phyloP scores from a whole-genome alignment of 495 filamentous ascomycete species.

The Apiosordaria backusii region DNA sequence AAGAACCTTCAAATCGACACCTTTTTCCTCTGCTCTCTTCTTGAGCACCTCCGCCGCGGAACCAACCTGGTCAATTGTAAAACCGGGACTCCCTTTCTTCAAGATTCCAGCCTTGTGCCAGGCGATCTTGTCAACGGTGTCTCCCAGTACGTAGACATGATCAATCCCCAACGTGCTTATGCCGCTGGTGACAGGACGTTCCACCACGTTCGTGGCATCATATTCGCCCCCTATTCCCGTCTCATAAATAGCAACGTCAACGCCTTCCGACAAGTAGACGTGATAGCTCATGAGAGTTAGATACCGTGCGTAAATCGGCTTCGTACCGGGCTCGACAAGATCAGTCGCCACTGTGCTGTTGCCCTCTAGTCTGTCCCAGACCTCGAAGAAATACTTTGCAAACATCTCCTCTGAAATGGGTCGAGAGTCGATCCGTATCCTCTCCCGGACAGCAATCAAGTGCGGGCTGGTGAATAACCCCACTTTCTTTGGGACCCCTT shows the following conservation, averaged over 20 bases:
- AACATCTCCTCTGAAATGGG: conserved; percentile 76
- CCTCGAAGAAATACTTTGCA: conserved; percentile 80
- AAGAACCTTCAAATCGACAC: conserved; percentile 58
- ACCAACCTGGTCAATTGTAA: conserved; percentile 68
- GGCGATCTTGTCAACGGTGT: conserved; percentile 85
- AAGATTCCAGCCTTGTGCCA: conserved; percentile 98
- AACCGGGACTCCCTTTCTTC: conserved; percentile 66
- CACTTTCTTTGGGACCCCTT: conserved; percentile 49
- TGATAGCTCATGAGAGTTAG: conserved; percentile 89
- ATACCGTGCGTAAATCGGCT: conserved; percentile 88
- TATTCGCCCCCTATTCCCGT: conserved; percentile 92
- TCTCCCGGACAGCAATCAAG: conserved; percentile 80
- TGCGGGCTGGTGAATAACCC: conserved; percentile 90
- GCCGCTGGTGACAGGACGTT: conserved; percentile 64
- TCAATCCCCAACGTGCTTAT: conserved; percentile 90
- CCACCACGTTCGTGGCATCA: conserved; percentile 89
- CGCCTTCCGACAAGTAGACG: conserved; percentile 73
- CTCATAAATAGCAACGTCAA: conserved; percentile 83
- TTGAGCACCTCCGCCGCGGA: conserved; percentile 65
- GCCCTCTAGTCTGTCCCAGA: conserved; percentile 72
- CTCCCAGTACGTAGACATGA: conserved; percentile 73
- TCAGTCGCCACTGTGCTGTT: conserved; percentile 28
- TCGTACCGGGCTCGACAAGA: conserved; percentile 37
- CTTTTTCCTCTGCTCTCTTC: conserved; percentile 66
- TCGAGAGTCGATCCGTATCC: conserved; percentile 75